Evolutionary conservation across 345 rosid genomes (phyloP).

Genomic region (Salix suchowensis): DNA sequence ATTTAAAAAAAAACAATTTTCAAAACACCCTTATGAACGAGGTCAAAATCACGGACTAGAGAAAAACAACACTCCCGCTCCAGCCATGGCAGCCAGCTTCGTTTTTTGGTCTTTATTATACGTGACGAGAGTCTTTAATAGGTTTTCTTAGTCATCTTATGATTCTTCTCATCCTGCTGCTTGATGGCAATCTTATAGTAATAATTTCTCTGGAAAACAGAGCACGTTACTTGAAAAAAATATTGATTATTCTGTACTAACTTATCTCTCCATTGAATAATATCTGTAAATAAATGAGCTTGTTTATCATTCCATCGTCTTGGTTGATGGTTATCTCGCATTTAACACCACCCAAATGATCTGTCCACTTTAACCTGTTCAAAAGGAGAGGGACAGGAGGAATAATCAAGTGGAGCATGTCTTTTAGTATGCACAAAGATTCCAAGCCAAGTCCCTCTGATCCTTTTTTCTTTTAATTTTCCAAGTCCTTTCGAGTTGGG

Average conservation of each 20-base stretch:
- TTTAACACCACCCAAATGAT: neutral
- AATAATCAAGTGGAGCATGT: neutral
- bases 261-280: neutral
- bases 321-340: neutral
- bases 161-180: neutral
- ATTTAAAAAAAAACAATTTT: no score
- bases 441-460: neutral
- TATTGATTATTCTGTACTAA: neutral
- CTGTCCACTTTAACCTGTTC: neutral
- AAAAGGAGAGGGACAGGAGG: neutral
- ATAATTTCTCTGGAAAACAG: neutral
- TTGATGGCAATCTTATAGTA: no score
- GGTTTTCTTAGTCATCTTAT: neutral
- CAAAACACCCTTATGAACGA: no score
- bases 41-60: no score
- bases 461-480: neutral
- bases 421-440: neutral
- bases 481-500: neutral
- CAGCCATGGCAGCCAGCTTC: no score
- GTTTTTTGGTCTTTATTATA: neutral
- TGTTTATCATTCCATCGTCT: neutral
- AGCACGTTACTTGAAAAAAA: neutral
- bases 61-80: no score
- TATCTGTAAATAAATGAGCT: neutral
- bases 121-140: neutral